Conservation (phyloP, 2,329 filamentous ascomycete genomes). For the Orbilia oligospora region DNA sequence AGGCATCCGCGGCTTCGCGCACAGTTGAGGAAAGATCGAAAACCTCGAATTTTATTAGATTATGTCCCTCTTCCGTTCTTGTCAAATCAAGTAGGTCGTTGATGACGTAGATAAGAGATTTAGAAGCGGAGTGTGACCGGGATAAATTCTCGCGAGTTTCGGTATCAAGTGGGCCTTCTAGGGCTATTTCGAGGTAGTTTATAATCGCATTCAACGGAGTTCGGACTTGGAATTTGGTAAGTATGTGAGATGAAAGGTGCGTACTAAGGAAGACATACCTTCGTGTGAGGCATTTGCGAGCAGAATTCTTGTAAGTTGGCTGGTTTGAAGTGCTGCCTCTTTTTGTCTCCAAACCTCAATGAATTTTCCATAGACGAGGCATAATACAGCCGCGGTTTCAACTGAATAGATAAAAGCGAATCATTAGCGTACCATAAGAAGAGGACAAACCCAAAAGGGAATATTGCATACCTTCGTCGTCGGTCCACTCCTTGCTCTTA, state of each 20-base stretch:
- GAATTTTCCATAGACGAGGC: constrained; percentile 88
- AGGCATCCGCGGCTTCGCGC: constrained; percentile 82
- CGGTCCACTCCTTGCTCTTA: constrained; percentile 88
- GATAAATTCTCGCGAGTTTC: constrained; percentile 88
- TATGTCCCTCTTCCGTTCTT: constrained; percentile 85
- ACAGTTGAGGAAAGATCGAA: constrained; percentile 81
- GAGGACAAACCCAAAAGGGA: too few species aligned
- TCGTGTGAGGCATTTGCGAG: constrained; percentile 92
- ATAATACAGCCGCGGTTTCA: constrained; percentile 88
- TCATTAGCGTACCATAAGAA: not conserved
- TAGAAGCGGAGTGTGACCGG: constrained; percentile 89
- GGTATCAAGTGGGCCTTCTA: constrained; percentile 83
- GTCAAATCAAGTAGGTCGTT: constrained; percentile 91
- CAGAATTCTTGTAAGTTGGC: constrained; percentile 82
- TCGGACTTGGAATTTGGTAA: constrained; percentile 71
- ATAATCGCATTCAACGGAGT: constrained; percentile 94
- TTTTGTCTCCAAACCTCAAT: constrained; percentile 95
- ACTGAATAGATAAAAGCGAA: constrained; percentile 67
- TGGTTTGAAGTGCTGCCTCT: constrained; percentile 84
- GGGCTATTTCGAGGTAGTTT: constrained; percentile 91
- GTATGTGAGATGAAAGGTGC: not conserved
- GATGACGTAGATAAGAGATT: constrained; percentile 93
- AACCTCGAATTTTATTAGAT: constrained; percentile 82
- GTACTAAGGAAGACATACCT: constrained; percentile 60
- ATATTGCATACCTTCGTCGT: constrained; percentile 74